Percentiles rank a stretch among this genome's conserved stretches.
Conservation (phyloP, 2,329 filamentous ascomycete genomes). For the Chaetomiaceae sp. region DNA sequence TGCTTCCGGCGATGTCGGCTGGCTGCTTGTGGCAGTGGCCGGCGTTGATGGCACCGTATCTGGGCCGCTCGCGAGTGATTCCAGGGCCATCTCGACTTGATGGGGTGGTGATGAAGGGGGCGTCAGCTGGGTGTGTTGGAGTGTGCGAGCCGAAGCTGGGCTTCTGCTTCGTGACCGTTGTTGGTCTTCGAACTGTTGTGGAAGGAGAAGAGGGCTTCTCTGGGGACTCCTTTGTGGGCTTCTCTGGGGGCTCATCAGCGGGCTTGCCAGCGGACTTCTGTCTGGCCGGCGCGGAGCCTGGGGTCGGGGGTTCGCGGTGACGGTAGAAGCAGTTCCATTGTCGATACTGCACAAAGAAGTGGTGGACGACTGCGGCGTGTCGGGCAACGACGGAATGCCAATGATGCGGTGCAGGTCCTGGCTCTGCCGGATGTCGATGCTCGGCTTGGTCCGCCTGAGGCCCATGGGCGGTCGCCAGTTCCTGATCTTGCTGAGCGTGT, state of each 20-base stretch:
- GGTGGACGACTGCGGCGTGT: slow-evolving; percentile 31
- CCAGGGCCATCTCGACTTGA: slow-evolving; percentile 12
- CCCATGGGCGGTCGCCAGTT: slow-evolving; percentile 27
- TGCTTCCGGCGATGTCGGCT: slow-evolving; percentile 3
- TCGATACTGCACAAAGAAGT: slow-evolving; percentile 45
- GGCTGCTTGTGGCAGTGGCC: background rate
- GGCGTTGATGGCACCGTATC: slow-evolving; percentile 2
- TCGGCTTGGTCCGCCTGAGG: slow-evolving; percentile 32
- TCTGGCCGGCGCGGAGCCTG: slow-evolving; percentile 20
- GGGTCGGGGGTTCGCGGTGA: slow-evolving; percentile 16
- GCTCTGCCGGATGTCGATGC: slow-evolving; percentile 36
- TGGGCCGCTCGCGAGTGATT: slow-evolving; percentile 4
- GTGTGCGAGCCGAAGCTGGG: slow-evolving; percentile 6
- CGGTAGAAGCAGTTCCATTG: slow-evolving; percentile 24
- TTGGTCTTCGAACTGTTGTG: slow-evolving; percentile 19
- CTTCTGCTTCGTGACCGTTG: slow-evolving; percentile 12
- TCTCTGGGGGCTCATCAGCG: slow-evolving; percentile 13
- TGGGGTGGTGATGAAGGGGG: slow-evolving; percentile 20
- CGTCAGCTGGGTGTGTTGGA: slow-evolving; percentile 12
- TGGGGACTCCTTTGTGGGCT: slow-evolving; percentile 23
- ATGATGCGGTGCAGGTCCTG: slow-evolving; percentile 38
- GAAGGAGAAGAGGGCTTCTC: slow-evolving; percentile 24
- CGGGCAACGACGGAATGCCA: slow-evolving; percentile 36
- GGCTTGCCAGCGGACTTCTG: slow-evolving; percentile 16
- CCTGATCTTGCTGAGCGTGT: slow-evolving; percentile 24